Evolutionary conservation across 805 yeast species (phyloP), one percentile per base, ranked within the genome.

Genomic region (Naumovozyma castellii): DNA sequence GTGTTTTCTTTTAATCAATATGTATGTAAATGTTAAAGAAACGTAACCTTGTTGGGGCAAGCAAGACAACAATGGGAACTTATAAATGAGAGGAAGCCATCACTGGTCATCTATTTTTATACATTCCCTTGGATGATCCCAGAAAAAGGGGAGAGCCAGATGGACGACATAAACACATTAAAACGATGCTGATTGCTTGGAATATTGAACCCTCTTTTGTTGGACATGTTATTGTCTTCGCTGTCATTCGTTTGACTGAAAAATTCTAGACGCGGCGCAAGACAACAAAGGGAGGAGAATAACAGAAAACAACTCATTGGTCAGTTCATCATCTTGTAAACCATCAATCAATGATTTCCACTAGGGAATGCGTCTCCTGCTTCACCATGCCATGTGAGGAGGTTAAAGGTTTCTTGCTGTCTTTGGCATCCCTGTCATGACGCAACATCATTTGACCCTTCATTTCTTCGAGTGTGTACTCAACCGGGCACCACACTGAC

Each of bases 401-500:
- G 15, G 13, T 5, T 29, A n/a, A 29, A 13, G 32, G 32, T 29
- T 9, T 9, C 13, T 29, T 29, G 32, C 5, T 29, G 14, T 29
- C 32, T 29, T 29, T 29, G 5, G 32, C 8, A 5, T 12, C 32
- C 13, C 17, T 27, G 5, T 18, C 12, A 15, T 13, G 35, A 20
- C 32, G 27, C 27, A 22, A 9, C 32, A 9, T 9, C 15, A 25
- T 17, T 18, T 20, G 36, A 19, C 30, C 14, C 28, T 36, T 28
- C 37, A 53, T 19, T 37, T 51, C 57, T 27, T 45, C 46, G 13
- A 47, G 31, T 15, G 56, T 47, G 38, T 48, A 48, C 28, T 53
- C 57, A 6, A 51, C 39, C 9, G 56, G 56, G 29, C 50, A 45
- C 53, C 54, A 51, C n/a, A 40, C 37, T 4, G 19, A 8, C 12